phyloP scores from a whole-genome alignment of 768 basidiomycete genomes.

The Lactarius psammicola region DNA sequence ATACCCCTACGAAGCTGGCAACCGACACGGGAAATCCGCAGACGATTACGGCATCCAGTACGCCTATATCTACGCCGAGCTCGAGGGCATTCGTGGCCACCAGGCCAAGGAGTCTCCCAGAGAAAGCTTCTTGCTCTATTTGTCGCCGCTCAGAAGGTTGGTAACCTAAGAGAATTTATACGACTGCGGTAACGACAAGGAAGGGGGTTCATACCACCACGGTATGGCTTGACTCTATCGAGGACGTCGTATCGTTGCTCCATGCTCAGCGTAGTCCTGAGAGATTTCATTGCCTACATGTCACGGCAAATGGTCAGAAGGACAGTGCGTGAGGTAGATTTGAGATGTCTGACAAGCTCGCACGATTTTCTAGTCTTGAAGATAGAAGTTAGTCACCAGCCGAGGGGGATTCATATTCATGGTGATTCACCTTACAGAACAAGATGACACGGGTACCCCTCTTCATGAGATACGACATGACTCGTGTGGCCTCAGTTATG shows the following conservation, averaged over 20 bases:
- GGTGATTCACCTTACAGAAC: constrained; percentile 71
- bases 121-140: constrained; percentile 86
- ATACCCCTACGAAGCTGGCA: constrained; percentile 68
- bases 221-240: constrained; percentile 73
- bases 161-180: constrained; percentile 10
- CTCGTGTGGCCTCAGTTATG: constrained; percentile 61
- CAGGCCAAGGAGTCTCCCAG: constrained; percentile 78
- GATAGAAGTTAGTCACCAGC: constrained; percentile 3
- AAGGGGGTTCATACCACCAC: constrained; percentile 57
- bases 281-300: constrained; percentile 70
- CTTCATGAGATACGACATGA: constrained; percentile 83
- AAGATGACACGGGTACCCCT: constrained; percentile 77
- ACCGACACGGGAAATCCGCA: constrained; percentile 79
- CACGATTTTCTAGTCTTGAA: constrained; percentile 73
- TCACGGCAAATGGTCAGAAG: background rate
- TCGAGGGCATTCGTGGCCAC: constrained; percentile 90
- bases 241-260: constrained; percentile 77
- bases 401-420: background rate
- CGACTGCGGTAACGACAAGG: background rate
- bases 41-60: constrained; percentile 86
- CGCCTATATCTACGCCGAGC: constrained; percentile 87
- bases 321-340: background rate
- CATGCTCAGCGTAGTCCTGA: constrained; percentile 65
- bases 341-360: constrained; percentile 57
- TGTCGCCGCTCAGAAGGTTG: constrained; percentile 64